Percentiles rank a stretch among this genome's conserved stretches.
phyloP scores from a whole-genome alignment of 208 protist species.

The Trypanosoma grayi region DNA sequence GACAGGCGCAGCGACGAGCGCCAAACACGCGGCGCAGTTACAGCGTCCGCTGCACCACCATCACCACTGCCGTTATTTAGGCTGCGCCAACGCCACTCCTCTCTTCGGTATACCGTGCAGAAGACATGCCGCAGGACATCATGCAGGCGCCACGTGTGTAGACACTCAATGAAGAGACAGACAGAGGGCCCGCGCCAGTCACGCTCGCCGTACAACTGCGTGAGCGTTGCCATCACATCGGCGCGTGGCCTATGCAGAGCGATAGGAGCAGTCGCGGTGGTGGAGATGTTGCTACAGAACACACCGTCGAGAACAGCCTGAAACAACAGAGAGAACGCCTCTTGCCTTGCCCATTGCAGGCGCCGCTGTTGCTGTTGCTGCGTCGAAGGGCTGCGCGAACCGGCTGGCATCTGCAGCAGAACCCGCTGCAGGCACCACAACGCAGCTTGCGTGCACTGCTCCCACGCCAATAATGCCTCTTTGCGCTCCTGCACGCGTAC shows the following conservation, averaged over 20 bases:
- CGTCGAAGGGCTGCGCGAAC: not conserved
- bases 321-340: slow-evolving; percentile 22
- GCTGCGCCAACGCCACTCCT: slow-evolving; percentile 3
- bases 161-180: slow-evolving; percentile 43
- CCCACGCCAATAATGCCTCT: slow-evolving; percentile 6
- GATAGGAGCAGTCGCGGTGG: not conserved
- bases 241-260: not conserved
- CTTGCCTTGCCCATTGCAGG: slow-evolving; percentile 12
- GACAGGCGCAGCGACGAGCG: slow-evolving; percentile 6
- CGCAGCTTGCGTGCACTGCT: slow-evolving; percentile 3
- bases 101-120: slow-evolving; percentile 21
- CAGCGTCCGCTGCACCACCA: not conserved
- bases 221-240: slow-evolving; percentile 12
- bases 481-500: not conserved
- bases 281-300: slow-evolving; percentile 3
- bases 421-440: slow-evolving; percentile 16
- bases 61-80: not conserved
- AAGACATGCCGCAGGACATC: slow-evolving; percentile 50
- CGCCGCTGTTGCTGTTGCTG: not conserved
- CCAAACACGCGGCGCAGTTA: not conserved
- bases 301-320: slow-evolving; percentile 10
- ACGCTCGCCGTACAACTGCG: slow-evolving; percentile 28
- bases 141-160: slow-evolving; percentile 47
- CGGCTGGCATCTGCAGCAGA: slow-evolving; percentile 11
- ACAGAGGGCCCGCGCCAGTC: slow-evolving; percentile 43